Conservation (phyloP, 495 filamentous ascomycete species). For the Hypoxylon subgilvum region DNA sequence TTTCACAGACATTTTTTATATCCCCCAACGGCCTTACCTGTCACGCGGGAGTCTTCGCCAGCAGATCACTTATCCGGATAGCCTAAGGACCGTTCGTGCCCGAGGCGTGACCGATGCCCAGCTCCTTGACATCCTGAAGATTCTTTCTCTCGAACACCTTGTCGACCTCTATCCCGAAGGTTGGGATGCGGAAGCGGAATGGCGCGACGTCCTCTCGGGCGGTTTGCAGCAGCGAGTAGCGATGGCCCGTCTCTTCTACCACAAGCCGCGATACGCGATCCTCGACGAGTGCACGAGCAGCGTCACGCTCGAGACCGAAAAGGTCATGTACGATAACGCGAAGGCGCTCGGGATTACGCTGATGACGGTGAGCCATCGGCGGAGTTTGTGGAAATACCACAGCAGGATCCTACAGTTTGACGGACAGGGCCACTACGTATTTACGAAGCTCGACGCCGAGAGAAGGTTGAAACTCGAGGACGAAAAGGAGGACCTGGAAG, state of each 20-base stretch:
- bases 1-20: constrained; percentile 94
- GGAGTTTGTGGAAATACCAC: constrained; percentile 97
- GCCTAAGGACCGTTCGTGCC: constrained; percentile 80
- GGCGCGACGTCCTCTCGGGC: constrained; percentile 87
- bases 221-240: constrained; percentile 96
- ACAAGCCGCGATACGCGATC: constrained; percentile 88
- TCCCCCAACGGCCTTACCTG: constrained; percentile 93
- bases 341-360: constrained; percentile 89
- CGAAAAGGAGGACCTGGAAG: constrained; percentile 93
- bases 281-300: constrained; percentile 95
- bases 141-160: constrained; percentile 82
- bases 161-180: constrained; percentile 76
- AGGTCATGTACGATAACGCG: constrained; percentile 94
- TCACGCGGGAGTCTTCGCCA: constrained; percentile 87
- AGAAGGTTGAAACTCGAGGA: constrained; percentile 85
- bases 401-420: constrained; percentile 93
- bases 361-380: constrained; percentile 91
- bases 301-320: constrained; percentile 91
- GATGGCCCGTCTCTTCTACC: constrained; percentile 97
- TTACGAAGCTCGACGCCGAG: constrained; percentile 90
- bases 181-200: constrained; percentile 96
- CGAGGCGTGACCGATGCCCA: constrained; percentile 85
- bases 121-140: constrained; percentile 73
- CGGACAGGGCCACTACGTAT: constrained; percentile 88
- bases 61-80: constrained; percentile 95